Base-by-base conservation (phyloP, 192 early-diverging fungal genomes). In the Mortierella hygrophila region DNA sequence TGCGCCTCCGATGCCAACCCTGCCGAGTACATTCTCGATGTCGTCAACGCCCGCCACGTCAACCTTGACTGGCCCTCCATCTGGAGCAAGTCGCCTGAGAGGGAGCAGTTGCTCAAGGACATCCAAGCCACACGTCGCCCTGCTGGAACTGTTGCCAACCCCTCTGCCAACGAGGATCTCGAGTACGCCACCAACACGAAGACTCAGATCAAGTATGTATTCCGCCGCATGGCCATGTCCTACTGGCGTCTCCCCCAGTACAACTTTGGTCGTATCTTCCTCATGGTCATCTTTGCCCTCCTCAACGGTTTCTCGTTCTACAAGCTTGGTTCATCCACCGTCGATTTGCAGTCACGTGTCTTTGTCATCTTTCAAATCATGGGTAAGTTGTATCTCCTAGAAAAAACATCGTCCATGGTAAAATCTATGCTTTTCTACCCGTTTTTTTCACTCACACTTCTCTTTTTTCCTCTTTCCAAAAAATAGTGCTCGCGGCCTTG, bases 11-110 rank as follows among this genome's bases (percentile, higher is more conserved):
- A 87, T 26, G 96, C 92, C 70, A 96, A 97, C 80, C 95, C 95
- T 41, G 96, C 96, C 77, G 96, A 97, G 87, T 97, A 96, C 88
- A 96, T 97, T 63, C 84, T 97, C 46, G 94, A 97, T 79, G 94
- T 93, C 37, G 94, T 97, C 70, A 95, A 95, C 75, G 93, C 93
- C 72, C 91, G 93, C 52, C 89, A 88, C n/a, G 85, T 83, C 15
- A 73, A 75, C 4, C 88, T 92, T 23, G 91, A 95, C 78, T 97
- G 96, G 96, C 90, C 94, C 60, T 89, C 94, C 46, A 76, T 93
- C n/a, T 97, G 96, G 96, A 80, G 79, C 38, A 72, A 89, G 32
- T 95, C 94, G 11, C 71, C 88, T 0, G 91, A 95, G 82, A 82
- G 81, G 65, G 69, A 75, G 5, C 46, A 55, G 0, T 77, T 92